Base-by-base conservation (phyloP, 495 filamentous ascomycete species). In the Talaromyces proteolyticus region DNA sequence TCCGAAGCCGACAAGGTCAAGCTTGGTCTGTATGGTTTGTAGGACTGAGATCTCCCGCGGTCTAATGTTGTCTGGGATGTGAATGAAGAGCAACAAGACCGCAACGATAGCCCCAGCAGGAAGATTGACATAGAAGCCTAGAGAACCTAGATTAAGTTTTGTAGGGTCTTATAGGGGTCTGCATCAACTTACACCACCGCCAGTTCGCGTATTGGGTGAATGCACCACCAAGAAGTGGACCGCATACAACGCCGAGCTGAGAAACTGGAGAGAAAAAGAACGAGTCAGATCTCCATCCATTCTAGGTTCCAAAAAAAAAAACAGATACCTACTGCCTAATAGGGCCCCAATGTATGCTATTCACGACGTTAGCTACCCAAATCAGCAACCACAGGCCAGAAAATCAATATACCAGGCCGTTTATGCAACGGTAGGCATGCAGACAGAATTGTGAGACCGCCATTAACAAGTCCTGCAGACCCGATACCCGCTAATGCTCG, bases 401-500 rank as follows among this genome's bases (percentile, higher is more conserved):
- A n/a, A n/a, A n/a, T n/a, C n/a, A n/a, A n/a, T n/a, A n/a, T n/a
- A n/a, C n/a, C n/a, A n/a, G 77, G 75, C 39, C 67, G 60, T 50
- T 73, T 75, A 16, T 69, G 51, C 44, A 76, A 41, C 1, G 78
- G 71, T 5, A 72, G 67, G 12, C 57, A 67, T 1, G 58, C 62
- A 4, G 70, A 54, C 18, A 84, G 47, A n/a, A 67, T 43, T 4
- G 50, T 62, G 22, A 62, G 54, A 39, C 34, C 50, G 19, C 64
- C 64, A 14, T 60, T 51, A 4, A 61, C 46, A 6, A 64, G 38
- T 12, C 64, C 61, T 7, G 58, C 51, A 3, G 53, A 73, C 5
- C 87, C 88, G 19, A 88, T 57, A 14, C 88, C 88, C 20, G 86
- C 83, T 34, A 92, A 68, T 22, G 89, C 87, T 26, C 89, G 77